Conservation (phyloP, 345 rosid genomes). For the Pseudoturritis turrita region DNA sequence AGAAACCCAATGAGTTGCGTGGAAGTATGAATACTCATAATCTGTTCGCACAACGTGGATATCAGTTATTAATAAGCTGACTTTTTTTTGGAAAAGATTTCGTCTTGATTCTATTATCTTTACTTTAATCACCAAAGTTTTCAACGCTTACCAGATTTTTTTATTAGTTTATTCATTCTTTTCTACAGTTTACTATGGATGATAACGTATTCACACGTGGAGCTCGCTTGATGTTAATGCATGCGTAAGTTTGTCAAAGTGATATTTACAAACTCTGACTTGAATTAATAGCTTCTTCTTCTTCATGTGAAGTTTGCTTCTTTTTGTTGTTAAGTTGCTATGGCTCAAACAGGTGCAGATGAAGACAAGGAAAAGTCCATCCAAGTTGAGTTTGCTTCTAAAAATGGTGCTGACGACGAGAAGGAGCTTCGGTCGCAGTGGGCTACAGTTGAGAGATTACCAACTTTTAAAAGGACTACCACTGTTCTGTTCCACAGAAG, state of each 20-base stretch:
- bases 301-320: not conserved
- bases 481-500: conserved; percentile 36
- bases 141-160: not conserved
- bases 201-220: conserved; percentile 21
- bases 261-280: not conserved
- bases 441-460: conserved; percentile 52
- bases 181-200: not conserved
- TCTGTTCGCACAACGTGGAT: not conserved
- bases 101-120: not conserved
- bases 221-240: not conserved
- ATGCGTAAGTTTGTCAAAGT: not conserved
- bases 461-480: conserved; percentile 40
- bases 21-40: conserved; percentile 6
- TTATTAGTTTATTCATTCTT: conserved; percentile 3
- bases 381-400: not conserved
- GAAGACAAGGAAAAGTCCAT: not conserved
- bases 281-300: not conserved
- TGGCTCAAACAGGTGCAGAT: conserved; percentile 20
- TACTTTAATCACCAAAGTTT: conserved; percentile 1
- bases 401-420: conserved; percentile 27
- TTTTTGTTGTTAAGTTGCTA: not conserved
- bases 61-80: not conserved
- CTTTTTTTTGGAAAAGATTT: conserved; percentile 1
- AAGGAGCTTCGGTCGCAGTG: conserved; percentile 38
- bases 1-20: not conserved